Percentiles rank a stretch among this genome's conserved stretches.
These are phyloP conservation scores for Boechera divaricarpa DNA, from an alignment of 345 rosid species.

Conservation along the genomic window DNA sequence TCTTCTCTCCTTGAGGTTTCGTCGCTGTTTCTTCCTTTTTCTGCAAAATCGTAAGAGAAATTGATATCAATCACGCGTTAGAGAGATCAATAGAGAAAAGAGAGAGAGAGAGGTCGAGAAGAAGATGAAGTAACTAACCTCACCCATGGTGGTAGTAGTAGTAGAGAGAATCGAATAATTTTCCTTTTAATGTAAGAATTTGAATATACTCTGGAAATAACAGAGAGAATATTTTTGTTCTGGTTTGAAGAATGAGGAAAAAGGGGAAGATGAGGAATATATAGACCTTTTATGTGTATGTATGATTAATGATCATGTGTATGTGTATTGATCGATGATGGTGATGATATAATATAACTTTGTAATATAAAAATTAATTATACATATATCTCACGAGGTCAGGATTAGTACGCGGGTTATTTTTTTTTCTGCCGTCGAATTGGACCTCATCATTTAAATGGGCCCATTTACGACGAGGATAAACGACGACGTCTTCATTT, in stretches of 20 bases:
- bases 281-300: constrained; percentile 23
- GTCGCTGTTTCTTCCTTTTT: constrained; percentile 43
- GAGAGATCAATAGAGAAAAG: background rate
- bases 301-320: background rate
- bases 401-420: constrained; percentile 36
- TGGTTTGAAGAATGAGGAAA: constrained; percentile 44
- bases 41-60: constrained; percentile 18
- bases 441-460: constrained; percentile 45
- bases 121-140: constrained; percentile 50
- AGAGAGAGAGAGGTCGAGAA: background rate
- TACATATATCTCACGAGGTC: constrained; percentile 32
- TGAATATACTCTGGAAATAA: constrained; percentile 24
- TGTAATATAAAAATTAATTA: background rate
- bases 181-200: constrained; percentile 4
- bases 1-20: constrained; percentile 57
- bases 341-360: constrained; percentile 14
- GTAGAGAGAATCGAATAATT: constrained; percentile 15
- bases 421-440: constrained; percentile 46
- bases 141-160: constrained; percentile 47
- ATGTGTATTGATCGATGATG: background rate
- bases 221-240: background rate
- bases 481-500: constrained; percentile 40
- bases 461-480: constrained; percentile 23
- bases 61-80: background rate
- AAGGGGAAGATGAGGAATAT: constrained; percentile 41